Base-by-base conservation (phyloP, 208 protist species). In the Blastocrithidia nonstop region DNA sequence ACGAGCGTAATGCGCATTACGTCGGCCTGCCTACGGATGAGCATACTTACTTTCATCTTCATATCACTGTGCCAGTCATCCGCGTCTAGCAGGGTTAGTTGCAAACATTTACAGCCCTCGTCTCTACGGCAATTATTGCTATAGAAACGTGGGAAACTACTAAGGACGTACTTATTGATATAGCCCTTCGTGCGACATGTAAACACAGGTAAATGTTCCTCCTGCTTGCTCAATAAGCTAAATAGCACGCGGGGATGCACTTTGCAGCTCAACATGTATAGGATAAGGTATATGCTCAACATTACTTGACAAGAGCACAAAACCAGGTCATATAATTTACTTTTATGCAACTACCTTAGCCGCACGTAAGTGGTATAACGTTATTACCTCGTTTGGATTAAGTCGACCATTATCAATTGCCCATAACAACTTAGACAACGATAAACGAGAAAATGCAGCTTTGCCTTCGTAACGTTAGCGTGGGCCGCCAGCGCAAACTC, bases 121-220 rank as follows among this genome's bases (percentile, higher is more conserved):
- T 13, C 65, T 61, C 32, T 93, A 77, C 0, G 85, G 85, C 4
- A 93, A 43, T 21, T 90, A 69, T 49, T 88, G 77, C 37, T 89
- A 77, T 23, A 72, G 44, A 50, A 90, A 90, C 3, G 71, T 56
- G 1, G 85, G 79, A 40, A 73, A 93, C 56, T 89, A 57, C 53
- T 93, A 79, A 0, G 85, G 85, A 51, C 82, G 78, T 16, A 93
- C 35, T 51, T 89, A 77, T 46, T 93, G 73, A 39, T 87, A 88
- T 7, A 93, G 67, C 5, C 85, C 85, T n/a, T 93, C 77, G 50
- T 84, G 74, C 0, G 80, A 85, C 77, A 90, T 88, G 69, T 93
- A 93, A 15, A 75, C 68, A 24, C 68, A 62, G 3, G 80, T 90
- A 51, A 93, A 93, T 11, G 73, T 68, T 22, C 85, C 85, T 7